Percentiles rank a stretch among this genome's conserved stretches.
Evolutionary conservation across 495 filamentous ascomycete species (phyloP).

Genomic region (Podospora conica): DNA sequence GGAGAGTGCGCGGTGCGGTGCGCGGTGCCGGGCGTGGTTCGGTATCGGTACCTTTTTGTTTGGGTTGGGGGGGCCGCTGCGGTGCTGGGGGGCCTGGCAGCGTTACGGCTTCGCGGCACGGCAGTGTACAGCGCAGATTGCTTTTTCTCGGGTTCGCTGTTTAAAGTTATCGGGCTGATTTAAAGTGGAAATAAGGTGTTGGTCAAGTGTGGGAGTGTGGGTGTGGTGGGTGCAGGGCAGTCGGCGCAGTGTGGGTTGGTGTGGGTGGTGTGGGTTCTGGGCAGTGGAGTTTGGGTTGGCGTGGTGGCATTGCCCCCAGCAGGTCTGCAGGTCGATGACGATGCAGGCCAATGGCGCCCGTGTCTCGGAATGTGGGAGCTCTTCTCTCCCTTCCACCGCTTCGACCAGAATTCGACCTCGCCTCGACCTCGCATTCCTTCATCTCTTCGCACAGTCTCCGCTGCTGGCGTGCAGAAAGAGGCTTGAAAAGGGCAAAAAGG

Average conservation of each 20-base stretch:
- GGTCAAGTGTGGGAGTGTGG: slow-evolving; percentile 4
- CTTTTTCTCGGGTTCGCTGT: slow-evolving; percentile 7
- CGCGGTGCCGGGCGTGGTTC: neutral
- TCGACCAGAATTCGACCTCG: no score
- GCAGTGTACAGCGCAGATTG: neutral
- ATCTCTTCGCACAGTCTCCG: neutral
- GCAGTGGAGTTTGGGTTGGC: neutral
- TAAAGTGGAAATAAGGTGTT: slow-evolving; percentile 28
- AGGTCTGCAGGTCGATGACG: slow-evolving; percentile 38
- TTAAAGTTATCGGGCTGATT: slow-evolving; percentile 19
- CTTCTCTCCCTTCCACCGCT: neutral
- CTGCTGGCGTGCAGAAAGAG: neutral
- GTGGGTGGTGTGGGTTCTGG: slow-evolving; percentile 25
- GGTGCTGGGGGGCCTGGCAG: neutral
- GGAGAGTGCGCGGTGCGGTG: neutral
- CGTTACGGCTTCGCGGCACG: neutral
- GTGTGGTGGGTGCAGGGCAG: slow-evolving; percentile 18
- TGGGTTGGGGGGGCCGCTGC: no score
- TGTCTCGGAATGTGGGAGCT: slow-evolving; percentile 32
- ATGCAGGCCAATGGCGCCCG: slow-evolving; percentile 29
- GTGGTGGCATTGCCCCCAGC: slow-evolving; percentile 26
- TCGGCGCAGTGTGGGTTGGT: slow-evolving; percentile 2
- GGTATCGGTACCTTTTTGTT: neutral
- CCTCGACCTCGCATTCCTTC: neutral
- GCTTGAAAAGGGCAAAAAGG: neutral